Evolutionary conservation across 75 land plant genomes (phyloP).

Genomic region (Larix kaempferi): DNA sequence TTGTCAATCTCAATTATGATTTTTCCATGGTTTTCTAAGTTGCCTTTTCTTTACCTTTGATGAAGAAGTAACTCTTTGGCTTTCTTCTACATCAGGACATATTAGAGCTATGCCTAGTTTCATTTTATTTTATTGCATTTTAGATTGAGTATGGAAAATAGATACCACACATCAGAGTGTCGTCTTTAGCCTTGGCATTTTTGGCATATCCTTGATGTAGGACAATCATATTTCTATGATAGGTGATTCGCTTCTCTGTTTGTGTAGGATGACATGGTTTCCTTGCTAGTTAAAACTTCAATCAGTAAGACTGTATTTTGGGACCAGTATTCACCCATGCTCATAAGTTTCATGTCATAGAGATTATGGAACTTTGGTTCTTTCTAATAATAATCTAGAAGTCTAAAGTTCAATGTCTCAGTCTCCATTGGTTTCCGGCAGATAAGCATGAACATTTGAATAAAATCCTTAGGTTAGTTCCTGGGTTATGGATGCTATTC

Average conservation of each 20-base stretch:
- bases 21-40: neutral
- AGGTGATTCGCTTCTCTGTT: neutral
- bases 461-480: neutral
- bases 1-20: neutral
- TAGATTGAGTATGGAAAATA: neutral
- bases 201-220: neutral
- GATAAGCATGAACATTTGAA: neutral
- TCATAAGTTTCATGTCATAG: neutral
- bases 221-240: conserved; percentile 1
- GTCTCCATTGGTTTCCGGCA: neutral
- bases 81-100: neutral
- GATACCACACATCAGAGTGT: neutral
- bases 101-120: neutral
- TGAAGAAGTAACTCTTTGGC: neutral
- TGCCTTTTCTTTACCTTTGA: neutral
- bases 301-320: neutral
- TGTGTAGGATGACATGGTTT: neutral
- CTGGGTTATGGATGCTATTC: neutral
- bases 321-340: neutral
- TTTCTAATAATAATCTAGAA: neutral
- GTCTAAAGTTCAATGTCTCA: neutral
- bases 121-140: neutral
- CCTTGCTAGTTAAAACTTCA: too few relatives aligned
- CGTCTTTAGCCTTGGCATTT: neutral
- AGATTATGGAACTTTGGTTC: neutral